phyloP scores from a whole-genome alignment of 2,329 filamentous ascomycete species.

The Trichoderma guizhouense region DNA sequence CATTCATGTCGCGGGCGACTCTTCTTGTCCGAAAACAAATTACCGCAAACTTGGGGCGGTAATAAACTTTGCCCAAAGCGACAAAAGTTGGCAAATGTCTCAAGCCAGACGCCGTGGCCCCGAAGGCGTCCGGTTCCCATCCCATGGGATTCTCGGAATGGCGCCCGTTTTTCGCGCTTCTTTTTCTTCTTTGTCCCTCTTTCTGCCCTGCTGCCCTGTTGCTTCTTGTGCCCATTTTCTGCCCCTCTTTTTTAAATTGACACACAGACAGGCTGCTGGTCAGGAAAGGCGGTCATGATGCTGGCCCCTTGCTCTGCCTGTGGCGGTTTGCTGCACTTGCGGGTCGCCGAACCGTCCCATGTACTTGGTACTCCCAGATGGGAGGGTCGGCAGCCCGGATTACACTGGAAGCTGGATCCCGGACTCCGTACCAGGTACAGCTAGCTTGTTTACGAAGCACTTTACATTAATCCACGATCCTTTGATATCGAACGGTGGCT shows the following conservation, averaged over 20 bases:
- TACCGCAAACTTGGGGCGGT: constrained; percentile 8
- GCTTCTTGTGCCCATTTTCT: neutral
- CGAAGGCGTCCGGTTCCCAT: neutral
- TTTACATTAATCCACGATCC: neutral
- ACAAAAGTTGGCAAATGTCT: neutral
- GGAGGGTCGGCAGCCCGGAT: neutral
- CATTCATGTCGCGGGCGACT: neutral
- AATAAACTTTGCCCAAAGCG: neutral
- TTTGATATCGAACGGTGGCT: neutral
- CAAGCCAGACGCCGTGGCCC: neutral
- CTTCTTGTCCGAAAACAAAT: neutral
- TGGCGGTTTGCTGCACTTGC: neutral
- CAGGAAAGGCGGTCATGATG: constrained; percentile 13
- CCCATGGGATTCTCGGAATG: neutral
- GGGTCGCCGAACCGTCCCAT: constrained; percentile 8
- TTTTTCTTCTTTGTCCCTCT: neutral
- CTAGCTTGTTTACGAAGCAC: neutral
- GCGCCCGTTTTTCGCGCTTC: neutral
- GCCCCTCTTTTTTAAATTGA: neutral
- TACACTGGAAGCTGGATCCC: neutral
- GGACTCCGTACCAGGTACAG: constrained; percentile 6
- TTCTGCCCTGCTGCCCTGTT: neutral
- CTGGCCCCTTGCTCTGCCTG: constrained; percentile 3
- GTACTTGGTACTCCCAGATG: constrained; percentile 1
- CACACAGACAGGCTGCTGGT: neutral